Evolutionary conservation across 352 stramenopile genomes (phyloP).

Genomic region (Thalassiosira hispida): DNA sequence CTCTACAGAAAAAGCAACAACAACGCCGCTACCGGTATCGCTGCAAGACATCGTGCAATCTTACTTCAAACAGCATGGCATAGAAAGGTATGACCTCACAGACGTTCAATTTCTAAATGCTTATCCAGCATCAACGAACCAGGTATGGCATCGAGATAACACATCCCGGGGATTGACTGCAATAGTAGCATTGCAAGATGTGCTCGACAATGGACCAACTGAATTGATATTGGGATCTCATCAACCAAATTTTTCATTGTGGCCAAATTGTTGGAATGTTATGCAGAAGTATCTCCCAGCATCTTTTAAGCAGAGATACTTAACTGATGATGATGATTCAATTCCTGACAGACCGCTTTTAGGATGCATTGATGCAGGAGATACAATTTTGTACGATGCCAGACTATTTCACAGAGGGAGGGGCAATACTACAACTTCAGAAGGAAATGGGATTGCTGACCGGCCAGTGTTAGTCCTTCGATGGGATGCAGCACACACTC

Average conservation of each 20-base stretch:
- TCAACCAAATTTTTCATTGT: constrained; percentile 23
- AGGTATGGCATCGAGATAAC: constrained; percentile 51
- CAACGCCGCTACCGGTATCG: not conserved
- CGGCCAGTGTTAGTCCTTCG: constrained; percentile 41
- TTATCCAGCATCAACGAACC: constrained; percentile 30
- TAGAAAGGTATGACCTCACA: constrained; percentile 33
- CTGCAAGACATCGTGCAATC: constrained; percentile 37
- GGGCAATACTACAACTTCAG: constrained; percentile 17
- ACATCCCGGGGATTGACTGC: constrained; percentile 37
- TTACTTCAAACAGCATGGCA: constrained; percentile 42
- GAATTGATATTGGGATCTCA: constrained; percentile 40
- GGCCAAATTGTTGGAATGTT: constrained; percentile 6
- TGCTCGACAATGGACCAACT: constrained; percentile 42
- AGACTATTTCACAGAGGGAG: constrained; percentile 48
- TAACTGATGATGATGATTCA: constrained; percentile 8
- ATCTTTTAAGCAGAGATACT: not conserved
- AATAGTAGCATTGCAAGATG: constrained; percentile 46
- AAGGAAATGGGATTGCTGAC: constrained; percentile 5
- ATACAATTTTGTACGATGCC: constrained; percentile 45
- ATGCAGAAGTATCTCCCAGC: constrained; percentile 5
- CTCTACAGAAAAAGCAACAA: not conserved
- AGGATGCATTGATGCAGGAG: constrained; percentile 35
- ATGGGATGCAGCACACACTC: constrained; percentile 42
- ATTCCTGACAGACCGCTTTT: constrained; percentile 15
- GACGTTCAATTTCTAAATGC: constrained; percentile 54